Percentiles rank a stretch among this genome's conserved stretches.
Conservation (phyloP, 441 rosid genomes). For the Erysimum pusillum region DNA sequence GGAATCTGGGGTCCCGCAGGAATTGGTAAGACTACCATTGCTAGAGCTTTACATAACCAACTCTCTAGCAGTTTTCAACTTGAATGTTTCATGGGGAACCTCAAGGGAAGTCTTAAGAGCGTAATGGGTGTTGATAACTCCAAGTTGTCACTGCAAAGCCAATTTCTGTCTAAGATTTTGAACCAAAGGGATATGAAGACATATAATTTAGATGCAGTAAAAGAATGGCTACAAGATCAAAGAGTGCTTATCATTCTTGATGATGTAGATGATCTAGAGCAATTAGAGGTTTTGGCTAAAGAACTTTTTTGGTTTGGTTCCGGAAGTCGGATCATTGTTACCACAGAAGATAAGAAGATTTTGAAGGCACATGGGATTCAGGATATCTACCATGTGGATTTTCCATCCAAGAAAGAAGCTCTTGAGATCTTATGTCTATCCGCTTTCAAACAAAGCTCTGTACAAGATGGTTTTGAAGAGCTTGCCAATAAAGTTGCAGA, state of each 20-base stretch:
- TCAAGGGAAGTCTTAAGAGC: neutral
- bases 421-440: constrained; percentile 37
- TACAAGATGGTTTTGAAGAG: neutral
- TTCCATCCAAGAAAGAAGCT: constrained; percentile 22
- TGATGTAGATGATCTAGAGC: constrained; percentile 19
- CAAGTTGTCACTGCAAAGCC: neutral
- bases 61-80: neutral
- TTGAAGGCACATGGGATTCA: neutral
- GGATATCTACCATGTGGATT: constrained; percentile 4
- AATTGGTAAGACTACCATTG: constrained; percentile 24
- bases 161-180: constrained; percentile 28
- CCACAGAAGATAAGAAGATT: constrained; percentile 30
- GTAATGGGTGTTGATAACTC: neutral
- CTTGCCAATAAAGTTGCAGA: neutral
- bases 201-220: neutral
- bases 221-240: neutral
- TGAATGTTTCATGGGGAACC: neutral
- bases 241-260: constrained; percentile 34
- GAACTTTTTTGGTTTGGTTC: constrained; percentile 29
- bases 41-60: neutral
- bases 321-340: constrained; percentile 48
- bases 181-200: neutral
- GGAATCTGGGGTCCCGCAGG: constrained; percentile 11
- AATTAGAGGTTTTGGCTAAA: neutral
- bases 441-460: constrained; percentile 29